phyloP scores from a whole-genome alignment of 73 alveolate species.

The Effrenium voratum region DNA sequence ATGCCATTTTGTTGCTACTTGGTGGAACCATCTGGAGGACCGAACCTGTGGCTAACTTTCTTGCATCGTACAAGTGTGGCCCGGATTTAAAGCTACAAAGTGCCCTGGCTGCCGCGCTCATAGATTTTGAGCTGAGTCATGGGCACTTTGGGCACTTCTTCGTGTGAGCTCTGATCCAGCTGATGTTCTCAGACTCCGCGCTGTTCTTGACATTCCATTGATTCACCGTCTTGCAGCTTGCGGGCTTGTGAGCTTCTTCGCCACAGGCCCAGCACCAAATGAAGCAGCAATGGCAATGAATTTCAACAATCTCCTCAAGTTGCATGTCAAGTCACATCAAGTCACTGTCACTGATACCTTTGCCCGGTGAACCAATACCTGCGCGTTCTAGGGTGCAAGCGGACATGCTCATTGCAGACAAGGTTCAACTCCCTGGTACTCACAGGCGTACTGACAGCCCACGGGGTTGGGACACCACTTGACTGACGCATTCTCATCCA shows the following conservation, averaged over 20 bases:
- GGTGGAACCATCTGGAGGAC: too few species aligned
- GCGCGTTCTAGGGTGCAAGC: too few species aligned
- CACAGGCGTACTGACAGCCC: slow-evolving; percentile 81
- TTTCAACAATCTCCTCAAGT: slow-evolving; percentile 35
- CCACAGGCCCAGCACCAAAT: slow-evolving; percentile 94
- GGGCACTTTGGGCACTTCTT: slow-evolving; percentile 98
- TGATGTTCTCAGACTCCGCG: slow-evolving; percentile 97
- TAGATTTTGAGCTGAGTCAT: neutral
- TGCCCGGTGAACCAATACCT: neutral
- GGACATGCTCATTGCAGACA: neutral
- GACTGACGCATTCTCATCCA: slow-evolving; percentile 80
- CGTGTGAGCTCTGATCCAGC: slow-evolving; percentile 98
- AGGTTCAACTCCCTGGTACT: slow-evolving; percentile 57
- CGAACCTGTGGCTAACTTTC: too few species aligned
- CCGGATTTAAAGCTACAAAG: too few species aligned
- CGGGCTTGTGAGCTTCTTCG: slow-evolving; percentile 94
- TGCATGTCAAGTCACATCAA: too few species aligned
- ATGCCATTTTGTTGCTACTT: too few species aligned
- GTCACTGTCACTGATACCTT: neutral
- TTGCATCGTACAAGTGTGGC: too few species aligned
- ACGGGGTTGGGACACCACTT: slow-evolving; percentile 87
- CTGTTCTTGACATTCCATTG: slow-evolving; percentile 97
- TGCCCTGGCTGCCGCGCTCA: too few species aligned
- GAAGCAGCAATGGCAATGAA: slow-evolving; percentile 77
- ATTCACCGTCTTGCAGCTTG: slow-evolving; percentile 91